Base-by-base conservation (phyloP, 768 basidiomycete genomes). In the Phaffia tasmanica region DNA sequence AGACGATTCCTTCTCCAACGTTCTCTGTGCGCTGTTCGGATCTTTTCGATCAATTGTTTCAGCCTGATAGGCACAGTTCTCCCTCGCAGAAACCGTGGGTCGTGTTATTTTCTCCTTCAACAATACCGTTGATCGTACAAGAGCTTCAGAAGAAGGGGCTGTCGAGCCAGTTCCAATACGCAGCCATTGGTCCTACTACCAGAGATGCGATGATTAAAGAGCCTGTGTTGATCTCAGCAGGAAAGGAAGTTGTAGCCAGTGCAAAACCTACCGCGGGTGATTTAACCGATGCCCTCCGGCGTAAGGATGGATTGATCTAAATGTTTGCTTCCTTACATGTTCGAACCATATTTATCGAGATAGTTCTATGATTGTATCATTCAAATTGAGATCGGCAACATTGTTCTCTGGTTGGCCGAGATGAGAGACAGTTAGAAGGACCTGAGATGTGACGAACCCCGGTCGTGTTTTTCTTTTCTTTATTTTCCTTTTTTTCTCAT, bases 111-210 rank as follows among this genome's bases (percentile, higher is more conserved):
- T 62, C 66, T 4, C 66, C 66, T 11, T 67, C 66, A 32, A 47
- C 61, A 15, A 42, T 67, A 19, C 51, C 60, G 61, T 57, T 55
- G 1, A 49, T 61, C 14, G 47, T 63, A 21, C 29, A 54, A 4
- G 30, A 57, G 18, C 59, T 67, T 32, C 25, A 57, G 11, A 29
- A 6, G 11, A 27, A 25, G n/a, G 47, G 53, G 14, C 47, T 46
- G 56, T 19, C 50, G 16, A 48, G 27, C 1, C 27, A 18, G 50
- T 47, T 57, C 3, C 23, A 60, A 18, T 67, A 50, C 30, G 66
- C 61, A 21, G 48, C 55, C 21, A 67, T 67, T n/a, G 66, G 66
- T 8, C 66, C 66, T 19, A 67, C 66, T 54, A 67, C 66, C 1
- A 49, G 48, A 0, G 27, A 46, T 9, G 66, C 66, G 14, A 48